These are phyloP conservation scores for Rutstroemia sp. DNA, from an alignment of 2,329 filamentous ascomycete species.

Conservation along the genomic window DNA sequence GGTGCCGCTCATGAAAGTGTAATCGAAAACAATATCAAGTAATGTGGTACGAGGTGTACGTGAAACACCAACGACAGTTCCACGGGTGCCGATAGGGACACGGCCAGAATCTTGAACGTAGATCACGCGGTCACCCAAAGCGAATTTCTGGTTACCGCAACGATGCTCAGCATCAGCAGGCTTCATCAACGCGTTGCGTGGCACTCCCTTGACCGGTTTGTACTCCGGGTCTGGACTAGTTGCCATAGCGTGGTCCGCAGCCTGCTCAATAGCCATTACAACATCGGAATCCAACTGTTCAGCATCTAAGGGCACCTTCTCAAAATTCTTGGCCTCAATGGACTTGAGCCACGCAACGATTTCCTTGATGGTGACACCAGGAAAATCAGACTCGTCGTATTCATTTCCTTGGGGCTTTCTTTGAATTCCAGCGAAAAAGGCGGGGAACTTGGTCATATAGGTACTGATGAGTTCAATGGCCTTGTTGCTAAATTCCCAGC, in stretches of 20 bases:
- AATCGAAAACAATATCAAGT: conserved; percentile 89
- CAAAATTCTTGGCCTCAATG: conserved; percentile 84
- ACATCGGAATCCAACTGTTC: conserved; percentile 91
- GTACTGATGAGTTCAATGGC: conserved; percentile 73
- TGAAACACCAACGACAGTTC: conserved; percentile 92
- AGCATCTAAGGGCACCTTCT: conserved; percentile 91
- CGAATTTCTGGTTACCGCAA: conserved; percentile 75
- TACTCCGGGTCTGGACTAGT: conserved; percentile 46
- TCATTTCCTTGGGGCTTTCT: conserved; percentile 79
- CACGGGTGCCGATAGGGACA: conserved; percentile 84
- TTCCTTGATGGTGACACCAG: conserved; percentile 79
- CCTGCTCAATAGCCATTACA: conserved; percentile 71
- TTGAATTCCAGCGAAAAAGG: conserved; percentile 87
- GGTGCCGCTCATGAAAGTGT: conserved; percentile 94
- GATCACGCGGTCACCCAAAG: conserved; percentile 81
- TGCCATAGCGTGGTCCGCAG: conserved; percentile 57
- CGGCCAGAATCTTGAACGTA: conserved; percentile 91
- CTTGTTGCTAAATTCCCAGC: conserved; percentile 92
- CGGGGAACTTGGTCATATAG: conserved; percentile 91
- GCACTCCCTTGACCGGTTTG: conserved; percentile 72
- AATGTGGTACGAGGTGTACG: conserved; percentile 75
- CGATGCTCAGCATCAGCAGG: conserved; percentile 95
- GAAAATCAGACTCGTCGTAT: conserved; percentile 78
- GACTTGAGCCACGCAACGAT: conserved; percentile 90
- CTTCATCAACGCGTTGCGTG: conserved; percentile 80